Base-by-base conservation (phyloP, 148 eudicot genomes). In the Vaccinium myrtillus region DNA sequence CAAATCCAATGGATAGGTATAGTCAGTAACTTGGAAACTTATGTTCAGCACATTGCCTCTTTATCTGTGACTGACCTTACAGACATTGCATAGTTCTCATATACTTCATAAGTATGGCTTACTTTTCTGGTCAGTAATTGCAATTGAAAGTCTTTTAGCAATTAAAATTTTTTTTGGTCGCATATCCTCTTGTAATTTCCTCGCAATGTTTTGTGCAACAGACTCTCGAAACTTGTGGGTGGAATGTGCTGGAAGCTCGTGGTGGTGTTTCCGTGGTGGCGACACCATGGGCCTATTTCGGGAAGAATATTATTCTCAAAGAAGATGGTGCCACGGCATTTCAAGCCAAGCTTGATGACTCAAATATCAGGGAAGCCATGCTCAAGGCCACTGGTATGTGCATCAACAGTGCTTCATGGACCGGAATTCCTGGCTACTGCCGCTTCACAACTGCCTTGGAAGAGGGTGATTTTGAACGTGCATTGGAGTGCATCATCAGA, bases 221-320 rank as follows among this genome's bases (percentile, higher is more conserved):
- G 98, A 91, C 92, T 10, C 91, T 96, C 5, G 94, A 91, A 86
- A 93, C 83, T 27, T 92, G 93, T 89, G 98, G 99, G 65, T 96
- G 99, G 99, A 94, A 93, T 56, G 99, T 96, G 65, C 88, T 96
- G 73, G 95, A 89, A 85, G 88, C 98, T 36, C 85, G 69, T 46
- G 94, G 91, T n/a, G 99, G 99, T 53, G 90, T 93, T 80, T 96
- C 99, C 80, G 86, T 96, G 89, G 89, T 94, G 78, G 99, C 99
- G 86, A 93, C 84, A 77, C 97, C 99, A 75, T 88, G 94, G 80
- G 87, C 91, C 5, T 90, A 91, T 83, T 83, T 92, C 2, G 98
- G 97, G 49, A 96, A 93, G 84, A 86, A 70, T 36, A 74, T 92
- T 36, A 91, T 89, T 65, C 88, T 96, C 18, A 82, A 84, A 12